Evolutionary conservation across 805 yeast genomes (phyloP).

Genomic region (Cyberlindnera lachancei): DNA sequence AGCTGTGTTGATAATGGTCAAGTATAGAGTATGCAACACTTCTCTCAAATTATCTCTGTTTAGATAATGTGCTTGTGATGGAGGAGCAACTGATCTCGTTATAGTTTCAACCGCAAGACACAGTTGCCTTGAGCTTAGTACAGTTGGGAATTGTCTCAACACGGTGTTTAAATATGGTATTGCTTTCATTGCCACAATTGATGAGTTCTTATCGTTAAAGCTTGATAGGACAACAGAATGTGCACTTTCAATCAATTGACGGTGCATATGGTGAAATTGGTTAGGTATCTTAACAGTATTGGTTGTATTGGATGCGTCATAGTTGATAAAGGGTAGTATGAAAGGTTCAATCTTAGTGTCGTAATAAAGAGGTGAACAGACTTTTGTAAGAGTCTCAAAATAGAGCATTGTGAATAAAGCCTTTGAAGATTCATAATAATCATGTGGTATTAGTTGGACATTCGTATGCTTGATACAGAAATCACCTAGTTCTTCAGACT

Average conservation of each 20-base stretch:
- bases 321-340: constrained; percentile 14
- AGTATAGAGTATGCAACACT: constrained; percentile 36
- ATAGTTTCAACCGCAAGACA: constrained; percentile 50
- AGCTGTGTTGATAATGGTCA: constrained; percentile 32
- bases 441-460: constrained; percentile 10
- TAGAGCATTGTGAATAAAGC: constrained; percentile 24
- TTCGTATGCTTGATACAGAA: constrained; percentile 23
- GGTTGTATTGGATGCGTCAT: constrained; percentile 7
- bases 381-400: constrained; percentile 24
- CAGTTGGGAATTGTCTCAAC: constrained; percentile 47
- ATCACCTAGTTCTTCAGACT: constrained; percentile 24
- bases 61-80: constrained; percentile 25
- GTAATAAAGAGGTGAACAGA: constrained; percentile 28
- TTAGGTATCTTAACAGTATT: too few relatives aligned
- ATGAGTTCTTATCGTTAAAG: constrained; percentile 17
- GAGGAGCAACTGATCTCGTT: constrained; percentile 36
- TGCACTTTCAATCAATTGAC: constrained; percentile 46
- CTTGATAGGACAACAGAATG: constrained; percentile 51
- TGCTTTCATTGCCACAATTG: constrained; percentile 19
- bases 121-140: constrained; percentile 47
- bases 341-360: constrained; percentile 28
- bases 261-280: constrained; percentile 8
- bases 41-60: constrained; percentile 24
- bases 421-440: constrained; percentile 23
- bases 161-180: constrained; percentile 39